Evolutionary conservation across 495 filamentous ascomycete species (phyloP), one percentile per base, ranked within the genome.

Genomic region (Penicillium herquei): DNA sequence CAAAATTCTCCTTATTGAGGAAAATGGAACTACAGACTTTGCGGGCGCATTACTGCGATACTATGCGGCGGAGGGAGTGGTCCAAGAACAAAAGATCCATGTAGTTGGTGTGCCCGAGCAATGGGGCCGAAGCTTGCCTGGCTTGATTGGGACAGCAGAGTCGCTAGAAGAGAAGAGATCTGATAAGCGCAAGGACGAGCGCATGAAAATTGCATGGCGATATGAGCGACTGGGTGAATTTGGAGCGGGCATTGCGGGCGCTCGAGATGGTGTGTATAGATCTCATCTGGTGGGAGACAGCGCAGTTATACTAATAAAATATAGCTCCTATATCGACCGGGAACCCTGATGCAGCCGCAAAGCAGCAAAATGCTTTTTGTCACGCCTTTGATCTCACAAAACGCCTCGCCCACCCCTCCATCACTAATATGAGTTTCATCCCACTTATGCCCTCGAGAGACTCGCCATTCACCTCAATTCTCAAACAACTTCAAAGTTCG

Each of bases 121-220:
- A 52, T 98, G 94, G 94, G 84, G 82, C 31, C 76, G 89, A 51
- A 90, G 90, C 59, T 79, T 98, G 16, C 94, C 94, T 10, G 93
- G 86, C 0, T 57, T 94, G 14, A 80, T 84, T 32, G 78, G 75
- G 0, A 75, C 80, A 0, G 71, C 69, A 4, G 81, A 78, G 7
- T 74, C 66, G 11, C 72, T 70, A 12, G 78, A 74, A 56, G 59
- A 78, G 60, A 73, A 69, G 40, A 61, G 73, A 47, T 59, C 67
- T 8, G 65, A 66, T 61, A 79, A 55, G 50, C 66, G 70, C 43
- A 70, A 68, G 57, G 52, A 81, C 32, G 90, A 95, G 52, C 87
- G 84, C 69, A 98, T 98, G 94, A 97, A 96, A 75, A 98, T 98
- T 70, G 94, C 94, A 9, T 98, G 94, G 94, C 77, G 94, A 70